phyloP scores from a whole-genome alignment of 2,329 filamentous ascomycete species.

The Pseudonectria foliicola region DNA sequence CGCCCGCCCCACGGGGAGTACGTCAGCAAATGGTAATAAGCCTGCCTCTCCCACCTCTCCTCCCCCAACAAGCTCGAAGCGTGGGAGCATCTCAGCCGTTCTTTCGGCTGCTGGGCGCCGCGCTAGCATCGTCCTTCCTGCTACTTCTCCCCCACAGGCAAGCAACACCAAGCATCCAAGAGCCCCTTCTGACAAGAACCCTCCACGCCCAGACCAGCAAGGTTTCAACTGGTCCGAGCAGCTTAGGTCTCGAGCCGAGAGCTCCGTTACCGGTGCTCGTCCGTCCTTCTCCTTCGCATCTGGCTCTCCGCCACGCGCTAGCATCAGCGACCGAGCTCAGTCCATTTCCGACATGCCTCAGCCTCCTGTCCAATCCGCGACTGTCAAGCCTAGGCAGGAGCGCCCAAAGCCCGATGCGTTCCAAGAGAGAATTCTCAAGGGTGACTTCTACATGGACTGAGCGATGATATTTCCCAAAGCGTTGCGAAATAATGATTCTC shows the following conservation, averaged over 20 bases:
- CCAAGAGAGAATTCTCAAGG: slow-evolving; percentile 94
- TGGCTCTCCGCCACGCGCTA: slow-evolving; percentile 28
- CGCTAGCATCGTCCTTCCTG: slow-evolving; percentile 26
- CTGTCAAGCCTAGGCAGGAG: slow-evolving; percentile 39
- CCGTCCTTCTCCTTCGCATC: slow-evolving; percentile 53
- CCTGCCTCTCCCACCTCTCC: slow-evolving; percentile 32
- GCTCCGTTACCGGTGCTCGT: slow-evolving; percentile 54
- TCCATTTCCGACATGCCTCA: slow-evolving; percentile 59
- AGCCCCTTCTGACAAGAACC: slow-evolving; percentile 59
- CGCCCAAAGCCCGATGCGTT: slow-evolving; percentile 80
- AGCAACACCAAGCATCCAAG: slow-evolving; percentile 49
- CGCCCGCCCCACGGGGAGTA: slow-evolving; percentile 44
- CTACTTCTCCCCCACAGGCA: slow-evolving; percentile 42
- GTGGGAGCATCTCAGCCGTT: slow-evolving; percentile 26
- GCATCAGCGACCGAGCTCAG: slow-evolving; percentile 58
- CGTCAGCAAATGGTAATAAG: slow-evolving; percentile 56
- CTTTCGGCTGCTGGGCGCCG: slow-evolving; percentile 29
- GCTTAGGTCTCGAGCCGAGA: slow-evolving; percentile 84
- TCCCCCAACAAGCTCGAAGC: slow-evolving; percentile 24
- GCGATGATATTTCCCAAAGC: neutral
- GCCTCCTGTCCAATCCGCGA: slow-evolving; percentile 45
- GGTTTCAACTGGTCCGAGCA: slow-evolving; percentile 97
- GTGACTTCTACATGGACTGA: slow-evolving; percentile 97
- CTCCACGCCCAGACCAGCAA: slow-evolving; percentile 64
- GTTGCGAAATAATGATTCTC: slow-evolving; percentile 3